A percentile compares a stretch with the other conserved stretches of the same genome.
phyloP scores from a whole-genome alignment of 2,329 filamentous ascomycete species.

The Hortaea werneckii region DNA sequence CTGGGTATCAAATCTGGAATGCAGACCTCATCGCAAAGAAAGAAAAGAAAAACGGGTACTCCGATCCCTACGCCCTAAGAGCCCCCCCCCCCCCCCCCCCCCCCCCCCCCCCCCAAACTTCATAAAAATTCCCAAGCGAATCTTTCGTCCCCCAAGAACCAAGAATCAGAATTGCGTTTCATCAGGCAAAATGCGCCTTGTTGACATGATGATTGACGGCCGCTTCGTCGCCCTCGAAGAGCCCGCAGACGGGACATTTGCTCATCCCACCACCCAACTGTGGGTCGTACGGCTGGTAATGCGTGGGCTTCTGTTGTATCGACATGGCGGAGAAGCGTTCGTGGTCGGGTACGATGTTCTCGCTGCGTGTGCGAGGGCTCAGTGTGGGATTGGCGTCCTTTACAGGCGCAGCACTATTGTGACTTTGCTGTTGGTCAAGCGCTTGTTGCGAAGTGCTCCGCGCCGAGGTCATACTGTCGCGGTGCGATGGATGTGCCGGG shows the following conservation, averaged over 20 bases:
- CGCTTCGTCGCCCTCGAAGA: constrained; percentile 25
- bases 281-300: not conserved
- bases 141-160: too few species aligned
- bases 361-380: constrained; percentile 2
- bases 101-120: too few species aligned
- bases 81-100: too few species aligned
- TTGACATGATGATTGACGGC: constrained; percentile 25
- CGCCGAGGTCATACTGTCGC: constrained; percentile 1
- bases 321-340: constrained; percentile 13
- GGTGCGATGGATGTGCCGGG: constrained; percentile 10
- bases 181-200: constrained; percentile 19
- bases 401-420: not conserved
- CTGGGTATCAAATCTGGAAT: too few species aligned
- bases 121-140: too few species aligned
- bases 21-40: too few species aligned
- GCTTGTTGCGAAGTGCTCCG: constrained; percentile 2
- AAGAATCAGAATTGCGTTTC: too few species aligned
- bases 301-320: constrained; percentile 5
- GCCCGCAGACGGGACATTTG: constrained; percentile 23
- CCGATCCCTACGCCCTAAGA: too few species aligned
- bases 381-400: constrained; percentile 1
- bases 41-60: too few species aligned
- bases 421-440: constrained; percentile 5
- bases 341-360: constrained; percentile 12
- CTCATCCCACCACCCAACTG: not conserved